Evolutionary conservation across 345 rosid genomes (phyloP).

Genomic region (Salix caprea): DNA sequence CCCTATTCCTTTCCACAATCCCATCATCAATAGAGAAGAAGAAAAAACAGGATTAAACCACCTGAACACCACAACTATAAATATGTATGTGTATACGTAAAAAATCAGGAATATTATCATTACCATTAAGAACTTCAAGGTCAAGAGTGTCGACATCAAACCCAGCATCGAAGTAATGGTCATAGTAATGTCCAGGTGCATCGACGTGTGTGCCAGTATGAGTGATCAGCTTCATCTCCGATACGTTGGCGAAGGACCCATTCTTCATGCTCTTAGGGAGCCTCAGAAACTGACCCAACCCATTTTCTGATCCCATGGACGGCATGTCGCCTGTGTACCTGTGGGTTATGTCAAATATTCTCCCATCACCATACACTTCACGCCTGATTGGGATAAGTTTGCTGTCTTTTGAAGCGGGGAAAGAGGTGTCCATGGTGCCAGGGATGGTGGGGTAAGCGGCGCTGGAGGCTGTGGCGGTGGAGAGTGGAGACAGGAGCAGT

Average conservation of each 20-base stretch:
- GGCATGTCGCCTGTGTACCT: slow-evolving; percentile 7
- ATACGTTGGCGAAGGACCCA: neutral
- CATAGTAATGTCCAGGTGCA: slow-evolving; percentile 15
- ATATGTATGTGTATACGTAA: neutral
- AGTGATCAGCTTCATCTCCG: neutral
- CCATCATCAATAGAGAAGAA: neutral
- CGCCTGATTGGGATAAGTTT: neutral
- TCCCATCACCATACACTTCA: neutral
- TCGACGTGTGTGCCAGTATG: slow-evolving; percentile 12
- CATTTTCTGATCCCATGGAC: neutral
- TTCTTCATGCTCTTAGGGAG: slow-evolving; percentile 7
- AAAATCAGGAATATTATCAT: neutral
- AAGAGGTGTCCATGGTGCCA: neutral
- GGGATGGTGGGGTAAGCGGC: neutral
- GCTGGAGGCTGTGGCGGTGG: neutral
- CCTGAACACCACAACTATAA: neutral
- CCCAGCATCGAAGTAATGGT: slow-evolving; percentile 17
- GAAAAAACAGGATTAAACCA: no score
- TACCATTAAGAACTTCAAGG: slow-evolving; percentile 19
- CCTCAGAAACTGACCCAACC: neutral
- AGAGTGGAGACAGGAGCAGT: neutral
- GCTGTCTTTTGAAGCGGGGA: neutral
- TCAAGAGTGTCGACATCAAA: slow-evolving; percentile 21
- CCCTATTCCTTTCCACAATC: no score
- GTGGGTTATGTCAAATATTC: slow-evolving; percentile 13